Evolutionary conservation across 129 eudicot genomes (phyloP), one percentile per base, ranked within the genome.

Genomic region (Pittosporum tobira): DNA sequence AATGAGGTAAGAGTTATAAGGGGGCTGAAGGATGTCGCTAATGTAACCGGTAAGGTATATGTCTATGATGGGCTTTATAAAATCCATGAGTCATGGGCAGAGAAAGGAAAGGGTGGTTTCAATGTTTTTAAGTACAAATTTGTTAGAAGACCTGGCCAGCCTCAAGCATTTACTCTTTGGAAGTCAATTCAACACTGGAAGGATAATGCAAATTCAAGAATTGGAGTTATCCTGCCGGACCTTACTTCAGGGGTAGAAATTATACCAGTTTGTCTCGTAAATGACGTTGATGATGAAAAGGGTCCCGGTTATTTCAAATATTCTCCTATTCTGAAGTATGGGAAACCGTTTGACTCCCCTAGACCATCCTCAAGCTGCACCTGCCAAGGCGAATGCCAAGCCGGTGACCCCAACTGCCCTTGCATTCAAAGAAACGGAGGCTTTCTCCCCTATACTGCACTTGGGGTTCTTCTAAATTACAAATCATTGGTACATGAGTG

Each of bases 51-150:
- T 2, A 91, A 91, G 65, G 77, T 91, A 28, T 91, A 91, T 62
- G 81, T 91, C 8, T 91, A 91, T 48, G 98, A 91, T 59, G 98
- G 98, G 20, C 62, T 91, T 26, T 91, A 91, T 67, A 83, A 62
- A 55, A 81, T 91, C 56, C 78, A 73, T 3, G 87, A 86, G 27
- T 83, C 95, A 11, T 91, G 98, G 98, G 72, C 78, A 8, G 98
- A 91, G 49, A 79, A 82, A 71, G 90, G 77, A 18, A 86, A 81
- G 71, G 67, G 76, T 3, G 98, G 95, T 3, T 83, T 79, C 51
- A 88, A 78, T 63, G 81, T 83, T 25, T 86, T 83, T 46, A 91
- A 86, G 73, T 91, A 77, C 76, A 91, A 80, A 66, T 45, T 91
- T 52, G 66, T 80, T 19, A 74, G 98, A 67, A 58, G 73, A 63